Base-by-base conservation (phyloP, 2,329 filamentous ascomycete genomes). In the Fusarium nodosum region DNA sequence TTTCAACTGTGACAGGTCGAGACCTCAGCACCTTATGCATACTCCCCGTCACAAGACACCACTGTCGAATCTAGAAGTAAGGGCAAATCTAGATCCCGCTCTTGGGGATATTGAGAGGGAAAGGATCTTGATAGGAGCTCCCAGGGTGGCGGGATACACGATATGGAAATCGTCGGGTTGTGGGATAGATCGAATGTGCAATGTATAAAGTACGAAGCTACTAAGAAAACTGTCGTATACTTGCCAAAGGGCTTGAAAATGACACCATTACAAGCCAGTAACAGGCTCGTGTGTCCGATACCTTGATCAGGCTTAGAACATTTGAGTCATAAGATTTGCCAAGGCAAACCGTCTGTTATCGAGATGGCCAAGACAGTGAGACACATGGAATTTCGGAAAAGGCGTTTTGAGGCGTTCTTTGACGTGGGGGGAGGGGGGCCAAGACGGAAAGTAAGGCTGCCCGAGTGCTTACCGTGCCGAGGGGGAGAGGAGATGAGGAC, bases 31-130 rank as follows among this genome's bases (percentile, higher is more conserved):
- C 48, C 15, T 44, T 41, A 66, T 62, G 72, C 67, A 68, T 57
- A 70, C 72, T 64, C 65, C 68, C 67, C 62, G 69, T 60, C 33
- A 60, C 60, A 42, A 47, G 60, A 60, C 54, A 59, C 50, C 60
- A 56, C 53, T 54, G 66, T 47, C 44, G 53, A 69, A 68, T 63
- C 61, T 52, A 20, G 38, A 24, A 41, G 54, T 46, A 68, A 64
- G 67, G 60, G 58, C 54, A 61, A 61, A 70, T 72, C 62, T 69
- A 41, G 56, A 34, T 67, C 66, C 58, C 51, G 48, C 51, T 18
- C 58, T 47, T 59, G 45, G 24, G 5, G 16, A 5, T 6, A 30
- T 24, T 7, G 11, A 7, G 24, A 28, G 41, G 24, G 31, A 31
- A 10, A 22, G 28, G 30, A 13, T 11, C 44, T 2, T 26, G 47